Evolutionary conservation across 2,329 filamentous ascomycete genomes (phyloP).

Genomic region (Phoma herbarum): DNA sequence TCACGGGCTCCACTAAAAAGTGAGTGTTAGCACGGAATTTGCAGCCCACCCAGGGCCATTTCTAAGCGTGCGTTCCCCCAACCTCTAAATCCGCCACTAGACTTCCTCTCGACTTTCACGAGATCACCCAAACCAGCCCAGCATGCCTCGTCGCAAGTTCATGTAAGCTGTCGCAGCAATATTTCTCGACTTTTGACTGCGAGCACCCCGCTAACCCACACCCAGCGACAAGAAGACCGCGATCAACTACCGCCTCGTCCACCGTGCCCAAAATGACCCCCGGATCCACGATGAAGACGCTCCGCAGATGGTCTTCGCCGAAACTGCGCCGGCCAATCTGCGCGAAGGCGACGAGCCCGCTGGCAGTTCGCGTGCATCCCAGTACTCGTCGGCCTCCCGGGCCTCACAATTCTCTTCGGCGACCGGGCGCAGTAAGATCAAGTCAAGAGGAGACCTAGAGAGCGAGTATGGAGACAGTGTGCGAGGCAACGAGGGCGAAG

Average conservation of each 20-base stretch:
- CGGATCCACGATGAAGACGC: conserved; percentile 91
- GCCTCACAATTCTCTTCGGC: conserved; percentile 33
- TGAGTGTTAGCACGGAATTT: conserved; percentile 57
- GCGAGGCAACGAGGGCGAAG: conserved; percentile 92
- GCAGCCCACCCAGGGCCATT: conserved; percentile 28
- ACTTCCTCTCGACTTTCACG: not conserved
- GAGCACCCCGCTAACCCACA: conserved; percentile 43
- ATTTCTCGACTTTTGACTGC: not conserved
- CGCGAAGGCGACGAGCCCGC: conserved; percentile 46
- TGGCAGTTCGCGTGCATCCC: conserved; percentile 57
- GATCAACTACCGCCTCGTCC: conserved; percentile 91
- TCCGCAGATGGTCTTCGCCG: conserved; percentile 90
- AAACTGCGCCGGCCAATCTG: conserved; percentile 57
- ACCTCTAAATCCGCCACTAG: conserved; percentile 29
- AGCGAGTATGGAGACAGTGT: conserved; percentile 74
- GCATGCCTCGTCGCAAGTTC: conserved; percentile 78
- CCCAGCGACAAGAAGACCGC: conserved; percentile 86
- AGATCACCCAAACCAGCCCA: conserved; percentile 45
- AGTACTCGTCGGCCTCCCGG: conserved; percentile 51
- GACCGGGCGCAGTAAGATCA: conserved; percentile 60
- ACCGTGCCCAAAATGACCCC: conserved; percentile 96
- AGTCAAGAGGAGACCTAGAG: conserved; percentile 80
- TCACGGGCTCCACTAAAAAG: conserved; percentile 65
- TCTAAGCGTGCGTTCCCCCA: conserved; percentile 42
- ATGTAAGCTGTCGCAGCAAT: conserved; percentile 63